Conservation (phyloP, 495 filamentous ascomycete species). For the Penicillium diatomitis region DNA sequence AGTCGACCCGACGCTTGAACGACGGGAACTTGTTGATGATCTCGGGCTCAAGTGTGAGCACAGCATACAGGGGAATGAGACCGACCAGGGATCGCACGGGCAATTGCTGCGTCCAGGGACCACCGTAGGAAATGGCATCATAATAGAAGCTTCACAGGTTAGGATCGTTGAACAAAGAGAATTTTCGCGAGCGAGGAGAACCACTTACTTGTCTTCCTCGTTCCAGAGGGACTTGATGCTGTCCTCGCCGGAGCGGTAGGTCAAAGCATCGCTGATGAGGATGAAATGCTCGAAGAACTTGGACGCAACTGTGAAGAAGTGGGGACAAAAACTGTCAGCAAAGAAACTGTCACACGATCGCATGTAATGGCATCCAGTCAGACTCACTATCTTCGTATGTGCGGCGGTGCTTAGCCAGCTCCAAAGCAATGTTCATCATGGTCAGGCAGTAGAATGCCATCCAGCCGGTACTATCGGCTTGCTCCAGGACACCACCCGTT, state of each 20-base stretch:
- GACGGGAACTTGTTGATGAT: constrained; percentile 82
- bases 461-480: constrained; percentile 96
- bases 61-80: constrained; percentile 86
- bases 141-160: constrained; percentile 67
- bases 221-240: constrained; percentile 82
- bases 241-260: constrained; percentile 67
- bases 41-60: constrained; percentile 84
- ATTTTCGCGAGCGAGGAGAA: not conserved
- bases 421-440: constrained; percentile 94
- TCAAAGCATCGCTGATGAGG: constrained; percentile 96
- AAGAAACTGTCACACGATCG: no score
- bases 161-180: constrained; percentile 3
- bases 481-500: constrained; percentile 85
- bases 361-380: no score
- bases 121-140: constrained; percentile 92
- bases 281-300: constrained; percentile 99
- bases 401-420: constrained; percentile 89
- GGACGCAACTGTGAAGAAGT: constrained; percentile 53
- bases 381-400: constrained; percentile 79
- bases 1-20: constrained; percentile 88
- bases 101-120: constrained; percentile 84
- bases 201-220: constrained; percentile 63
- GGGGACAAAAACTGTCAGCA: not conserved
- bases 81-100: constrained; percentile 87
- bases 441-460: constrained; percentile 94